Percentiles rank a stretch among this genome's conserved stretches.
Evolutionary conservation across 1,139 yeast genomes (phyloP).

Genomic region (Blastobotrys niveus): DNA sequence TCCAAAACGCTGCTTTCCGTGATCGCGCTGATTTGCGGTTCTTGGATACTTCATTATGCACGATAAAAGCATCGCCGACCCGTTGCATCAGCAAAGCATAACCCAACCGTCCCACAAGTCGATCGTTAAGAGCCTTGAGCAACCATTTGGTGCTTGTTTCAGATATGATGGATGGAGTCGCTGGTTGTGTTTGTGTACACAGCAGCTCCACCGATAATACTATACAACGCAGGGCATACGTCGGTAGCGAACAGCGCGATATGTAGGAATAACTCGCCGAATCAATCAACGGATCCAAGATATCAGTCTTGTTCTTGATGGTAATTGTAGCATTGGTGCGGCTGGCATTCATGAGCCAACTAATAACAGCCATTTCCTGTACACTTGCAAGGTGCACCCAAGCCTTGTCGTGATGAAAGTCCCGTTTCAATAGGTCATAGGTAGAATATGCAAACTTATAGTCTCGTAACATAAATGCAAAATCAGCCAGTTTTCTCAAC

Average conservation of each 20-base stretch:
- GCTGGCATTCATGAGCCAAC: constrained; percentile 63
- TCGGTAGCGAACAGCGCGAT: constrained; percentile 58
- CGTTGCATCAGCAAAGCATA: constrained; percentile 47
- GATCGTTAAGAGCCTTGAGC: constrained; percentile 33
- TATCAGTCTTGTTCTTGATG: constrained; percentile 4
- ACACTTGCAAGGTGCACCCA: constrained; percentile 80
- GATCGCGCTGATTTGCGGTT: constrained; percentile 33
- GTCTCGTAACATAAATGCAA: constrained; percentile 84
- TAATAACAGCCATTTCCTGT: constrained; percentile 80
- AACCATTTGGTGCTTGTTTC: constrained; percentile 37
- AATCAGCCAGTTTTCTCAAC: constrained; percentile 80
- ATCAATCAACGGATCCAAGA: constrained; percentile 55
- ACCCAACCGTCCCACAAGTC: constrained; percentile 36
- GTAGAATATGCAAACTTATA: constrained; percentile 79
- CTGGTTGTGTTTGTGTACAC: constrained; percentile 25
- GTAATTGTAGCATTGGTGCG: constrained; percentile 5
- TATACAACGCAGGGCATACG: constrained; percentile 51
- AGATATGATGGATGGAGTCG: constrained; percentile 31
- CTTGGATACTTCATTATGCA: constrained; percentile 21
- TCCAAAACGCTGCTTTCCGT: constrained; percentile 78
- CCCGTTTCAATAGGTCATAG: constrained; percentile 77
- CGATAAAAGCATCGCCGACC: constrained; percentile 40
- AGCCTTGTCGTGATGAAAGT: constrained; percentile 71
- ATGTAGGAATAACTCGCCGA: constrained; percentile 56
- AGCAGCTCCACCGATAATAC: constrained; percentile 37